Evolutionary conservation across 169 alveolate genomes (phyloP).

Genomic region (Eimeria acervulina): DNA sequence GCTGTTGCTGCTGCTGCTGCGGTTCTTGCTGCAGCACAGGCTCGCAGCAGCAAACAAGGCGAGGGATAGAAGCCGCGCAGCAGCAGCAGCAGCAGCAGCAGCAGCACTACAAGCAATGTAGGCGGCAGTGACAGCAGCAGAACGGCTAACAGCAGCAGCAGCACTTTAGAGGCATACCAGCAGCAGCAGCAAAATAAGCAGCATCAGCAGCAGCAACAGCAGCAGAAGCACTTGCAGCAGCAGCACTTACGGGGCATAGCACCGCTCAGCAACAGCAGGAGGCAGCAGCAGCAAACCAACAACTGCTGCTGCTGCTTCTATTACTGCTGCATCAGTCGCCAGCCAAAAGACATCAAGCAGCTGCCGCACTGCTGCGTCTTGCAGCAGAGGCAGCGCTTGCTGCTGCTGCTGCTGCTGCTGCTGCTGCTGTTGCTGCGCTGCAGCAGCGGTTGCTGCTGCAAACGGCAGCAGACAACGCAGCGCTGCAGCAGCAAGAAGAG

Average conservation of each 20-base stretch:
- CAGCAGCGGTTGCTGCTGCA: slow-evolving; percentile 43
- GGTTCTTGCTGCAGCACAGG: background rate
- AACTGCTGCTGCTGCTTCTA: slow-evolving; percentile 29
- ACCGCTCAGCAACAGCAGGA: slow-evolving; percentile 9
- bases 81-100: background rate
- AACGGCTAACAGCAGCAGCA: background rate
- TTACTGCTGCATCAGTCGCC: background rate
- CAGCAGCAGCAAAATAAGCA: background rate
- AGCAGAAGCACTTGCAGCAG: background rate
- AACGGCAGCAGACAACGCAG: slow-evolving; percentile 27
- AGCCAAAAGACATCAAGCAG: slow-evolving; percentile 32
- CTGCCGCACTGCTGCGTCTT: slow-evolving; percentile 18
- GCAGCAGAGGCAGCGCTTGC: slow-evolving; percentile 32
- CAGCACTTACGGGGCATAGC: slow-evolving; percentile 25
- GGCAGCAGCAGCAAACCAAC: slow-evolving; percentile 21
- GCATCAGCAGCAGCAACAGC: background rate
- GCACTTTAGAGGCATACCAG: slow-evolving; percentile 6
- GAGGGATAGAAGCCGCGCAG: background rate
- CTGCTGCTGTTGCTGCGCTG: too few relatives aligned
- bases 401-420: background rate
- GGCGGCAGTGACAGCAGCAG: background rate
- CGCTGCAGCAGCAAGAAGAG: slow-evolving; percentile 18
- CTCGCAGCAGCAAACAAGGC: slow-evolving; percentile 1
- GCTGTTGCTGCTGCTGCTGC: too few relatives aligned
- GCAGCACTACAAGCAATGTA: background rate